Evolutionary conservation across 2,329 filamentous ascomycete genomes (phyloP), one percentile per base, ranked within the genome.

Genomic region (Aspergillus niger): DNA sequence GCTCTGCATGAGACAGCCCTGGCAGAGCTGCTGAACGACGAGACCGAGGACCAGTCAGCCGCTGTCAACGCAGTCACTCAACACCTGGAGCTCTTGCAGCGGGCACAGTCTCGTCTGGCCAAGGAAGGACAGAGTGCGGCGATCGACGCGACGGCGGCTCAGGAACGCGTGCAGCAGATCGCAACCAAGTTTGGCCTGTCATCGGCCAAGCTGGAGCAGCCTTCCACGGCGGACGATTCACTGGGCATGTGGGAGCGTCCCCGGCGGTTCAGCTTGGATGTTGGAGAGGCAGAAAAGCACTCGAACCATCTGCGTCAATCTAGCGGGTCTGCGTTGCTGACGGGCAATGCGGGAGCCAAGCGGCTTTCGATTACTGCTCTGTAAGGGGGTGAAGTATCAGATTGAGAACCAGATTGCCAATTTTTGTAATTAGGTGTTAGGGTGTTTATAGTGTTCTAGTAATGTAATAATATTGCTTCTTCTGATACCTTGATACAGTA

Each of bases 241-340:
- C 64, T 72, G 26, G 72, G 72, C 8, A 63, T 74, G 59, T 74
- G 72, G 72, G 68, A 72, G 36, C 69, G 66, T 36, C 72, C 72
- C 5, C 63, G 72, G 36, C 69, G 72, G 20, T 74, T 74, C 38
- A 74, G 71, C 48, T 62, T 74, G 55, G 72, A 74, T 57, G 66
- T 74, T 32, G 69, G 71, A 20, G 72, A 74, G 28, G 59, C 64
- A 3, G 64, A 64, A 51, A 56, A 57, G 50, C 72, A 74, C 60
- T 65, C 66, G 15, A 74, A 74, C 49, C 70, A 73, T 60, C 53
- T 74, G 38, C 67, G 72, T 0, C 67, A 70, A 61, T 67, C 66
- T 22, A 74, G 72, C 49, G 69, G 70, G 10, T 68, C 66, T 38
- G 67, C 68, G 2, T 57, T 73, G 59, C 53, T 71, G 59, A 65